These are phyloP conservation scores for Hevea brasiliensis DNA, from an alignment of 345 rosid species.

Conservation along the genomic window DNA sequence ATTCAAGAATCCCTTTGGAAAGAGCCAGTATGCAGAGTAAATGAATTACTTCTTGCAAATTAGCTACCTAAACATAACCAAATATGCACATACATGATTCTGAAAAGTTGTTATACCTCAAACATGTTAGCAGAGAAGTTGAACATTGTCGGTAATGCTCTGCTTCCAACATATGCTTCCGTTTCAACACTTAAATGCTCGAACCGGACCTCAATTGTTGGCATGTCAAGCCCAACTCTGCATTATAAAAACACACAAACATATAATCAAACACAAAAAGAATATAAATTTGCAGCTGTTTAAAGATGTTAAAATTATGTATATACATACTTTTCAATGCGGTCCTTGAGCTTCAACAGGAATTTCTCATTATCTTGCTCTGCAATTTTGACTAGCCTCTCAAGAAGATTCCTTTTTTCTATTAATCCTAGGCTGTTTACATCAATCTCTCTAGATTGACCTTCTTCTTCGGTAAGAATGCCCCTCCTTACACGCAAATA, in stretches of 20 bases:
- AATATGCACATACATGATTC: not conserved
- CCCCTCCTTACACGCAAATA: conserved; percentile 70
- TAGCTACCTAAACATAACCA: not conserved
- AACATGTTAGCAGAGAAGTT: conserved; percentile 47
- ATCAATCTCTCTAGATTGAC: conserved; percentile 50
- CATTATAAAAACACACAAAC: not conserved
- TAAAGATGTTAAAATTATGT: no score
- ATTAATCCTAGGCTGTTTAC: conserved; percentile 57
- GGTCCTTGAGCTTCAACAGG: conserved; percentile 70
- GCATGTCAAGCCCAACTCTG: conserved; percentile 84
- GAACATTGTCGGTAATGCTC: conserved; percentile 62
- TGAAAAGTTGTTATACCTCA: conserved; percentile 38
- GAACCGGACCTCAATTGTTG: conserved; percentile 86
- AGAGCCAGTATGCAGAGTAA: not conserved
- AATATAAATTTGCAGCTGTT: not conserved
- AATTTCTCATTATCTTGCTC: conserved; percentile 85
- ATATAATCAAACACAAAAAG: not conserved
- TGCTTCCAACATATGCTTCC: conserved; percentile 59
- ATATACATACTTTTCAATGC: conserved; percentile 59
- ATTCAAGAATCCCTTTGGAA: conserved; percentile 43
- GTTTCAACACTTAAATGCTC: conserved; percentile 68
- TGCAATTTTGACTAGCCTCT: conserved; percentile 66
- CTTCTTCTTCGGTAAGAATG: conserved; percentile 44
- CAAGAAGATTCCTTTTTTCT: conserved; percentile 69
- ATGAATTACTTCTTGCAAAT: not conserved